Conservation (phyloP, 2,329 filamentous ascomycete species). For the Phialophora expanda region DNA sequence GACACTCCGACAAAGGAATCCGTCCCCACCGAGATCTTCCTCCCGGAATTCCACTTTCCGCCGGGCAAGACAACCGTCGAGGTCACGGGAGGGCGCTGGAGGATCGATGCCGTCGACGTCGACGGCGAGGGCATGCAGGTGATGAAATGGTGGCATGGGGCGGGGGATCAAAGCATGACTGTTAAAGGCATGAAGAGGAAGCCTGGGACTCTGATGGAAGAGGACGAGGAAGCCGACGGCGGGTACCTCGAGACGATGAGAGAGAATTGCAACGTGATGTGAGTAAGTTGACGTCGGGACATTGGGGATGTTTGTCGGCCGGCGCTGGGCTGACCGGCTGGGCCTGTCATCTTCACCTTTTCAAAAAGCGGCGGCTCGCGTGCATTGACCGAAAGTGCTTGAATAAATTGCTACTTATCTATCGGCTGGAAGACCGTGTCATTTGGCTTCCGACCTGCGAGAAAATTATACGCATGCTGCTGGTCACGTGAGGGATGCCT, state of each 20-base stretch:
- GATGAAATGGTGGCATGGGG: conserved; percentile 90
- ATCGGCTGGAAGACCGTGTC: background rate
- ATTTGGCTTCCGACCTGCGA: background rate
- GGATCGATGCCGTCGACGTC: conserved; percentile 74
- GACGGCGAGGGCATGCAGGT: conserved; percentile 73
- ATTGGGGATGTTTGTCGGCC: background rate
- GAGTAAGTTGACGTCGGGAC: conserved; percentile 1
- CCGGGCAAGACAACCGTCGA: conserved; percentile 72
- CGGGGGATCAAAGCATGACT: conserved; percentile 79
- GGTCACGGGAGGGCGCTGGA: conserved; percentile 87
- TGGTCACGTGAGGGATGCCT: background rate
- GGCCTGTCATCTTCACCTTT: background rate
- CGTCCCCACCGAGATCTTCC: conserved; percentile 77
- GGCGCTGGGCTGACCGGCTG: background rate
- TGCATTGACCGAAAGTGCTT: background rate
- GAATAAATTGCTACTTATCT: background rate
- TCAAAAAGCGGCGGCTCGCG: background rate
- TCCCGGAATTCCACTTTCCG: conserved; percentile 93
- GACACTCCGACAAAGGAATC: conserved; percentile 65
- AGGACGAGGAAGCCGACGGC: conserved; percentile 41
- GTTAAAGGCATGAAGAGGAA: conserved; percentile 75
- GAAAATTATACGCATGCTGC: background rate
- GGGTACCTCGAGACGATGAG: conserved; percentile 39
- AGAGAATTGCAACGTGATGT: conserved; percentile 54
- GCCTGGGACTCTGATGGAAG: conserved; percentile 43